Evolutionary conservation across 140 eudicot genomes (phyloP).

Genomic region (Stevia rebaudiana): DNA sequence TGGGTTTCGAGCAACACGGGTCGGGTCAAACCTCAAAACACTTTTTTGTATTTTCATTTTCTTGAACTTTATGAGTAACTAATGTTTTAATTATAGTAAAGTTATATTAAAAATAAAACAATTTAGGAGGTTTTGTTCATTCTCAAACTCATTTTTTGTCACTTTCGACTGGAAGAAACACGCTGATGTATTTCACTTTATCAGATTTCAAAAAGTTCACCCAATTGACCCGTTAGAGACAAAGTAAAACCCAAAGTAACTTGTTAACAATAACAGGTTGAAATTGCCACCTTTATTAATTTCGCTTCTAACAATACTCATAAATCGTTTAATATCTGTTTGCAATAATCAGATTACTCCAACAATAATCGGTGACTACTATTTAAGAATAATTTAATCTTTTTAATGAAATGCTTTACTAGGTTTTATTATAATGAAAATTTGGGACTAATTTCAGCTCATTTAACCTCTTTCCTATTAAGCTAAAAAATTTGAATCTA

Average conservation of each 20-base stretch:
- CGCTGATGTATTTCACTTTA: background rate
- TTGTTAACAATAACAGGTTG: too few relatives aligned
- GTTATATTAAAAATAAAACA: background rate
- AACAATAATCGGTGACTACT: background rate
- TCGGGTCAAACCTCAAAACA: background rate
- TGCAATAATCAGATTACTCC: background rate
- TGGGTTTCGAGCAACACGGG: too few relatives aligned
- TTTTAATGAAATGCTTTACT: background rate
- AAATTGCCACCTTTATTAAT: too few relatives aligned
- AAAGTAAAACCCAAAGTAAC: too few relatives aligned
- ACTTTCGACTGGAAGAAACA: background rate
- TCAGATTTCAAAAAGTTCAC: background rate
- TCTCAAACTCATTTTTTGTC: background rate
- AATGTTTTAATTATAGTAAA: background rate
- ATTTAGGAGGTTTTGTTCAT: background rate
- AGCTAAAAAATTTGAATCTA: background rate
- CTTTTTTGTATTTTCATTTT: background rate
- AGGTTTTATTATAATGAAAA: background rate
- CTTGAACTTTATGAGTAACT: background rate
- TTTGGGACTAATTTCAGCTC: background rate
- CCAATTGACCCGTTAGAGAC: background rate
- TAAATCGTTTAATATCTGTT: too few relatives aligned
- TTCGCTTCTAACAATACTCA: too few relatives aligned
- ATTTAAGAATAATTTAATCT: too few relatives aligned
- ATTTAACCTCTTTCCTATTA: background rate